Base-by-base conservation (phyloP, 176 grass and related monocot species). In the Phyllostachys edulis region DNA sequence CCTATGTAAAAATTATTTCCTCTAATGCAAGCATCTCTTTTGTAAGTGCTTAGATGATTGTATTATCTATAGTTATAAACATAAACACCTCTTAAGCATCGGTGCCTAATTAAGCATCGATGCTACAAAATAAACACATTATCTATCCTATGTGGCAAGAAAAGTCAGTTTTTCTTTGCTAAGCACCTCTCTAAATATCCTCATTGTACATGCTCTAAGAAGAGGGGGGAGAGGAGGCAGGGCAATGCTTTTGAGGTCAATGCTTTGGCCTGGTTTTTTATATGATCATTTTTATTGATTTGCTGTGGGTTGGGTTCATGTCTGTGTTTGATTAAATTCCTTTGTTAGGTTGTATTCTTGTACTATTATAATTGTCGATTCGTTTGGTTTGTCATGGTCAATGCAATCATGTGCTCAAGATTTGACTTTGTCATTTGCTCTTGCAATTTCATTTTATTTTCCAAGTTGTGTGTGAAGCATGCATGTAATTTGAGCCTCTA, bases 211-310 rank as follows among this genome's bases (percentile, higher is more conserved):
- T n/a, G n/a, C n/a, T n/a, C n/a, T n/a, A n/a, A n/a, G n/a, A n/a
- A n/a, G n/a, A n/a, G n/a, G n/a, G n/a, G n/a, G n/a, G n/a, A n/a
- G 52, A 47, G 38, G 34, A 5, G 21, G 13, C 9, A 1, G 41
- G 32, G 75, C 87, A 76, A 81, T 70, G 55, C 50, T 63, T 59
- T 83, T n/a, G n/a, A 1, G 41, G 32, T 67, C 87, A 76, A 81
- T 70, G 55, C 50, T 63, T 59, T 83, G 26, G 57, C n/a, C n/a
- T 41, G 47, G 20, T 34, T 47, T 77, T 65, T 39, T 55, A 65
- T 81, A 63, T 3, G 69, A 4, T 75, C 27, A 56, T 24, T 66
- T 7, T 13, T 18, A 27, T 46, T 16, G 68, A 73, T 67, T 80
- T 79, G 47, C 27, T 34, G 69, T 79, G 71, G 20, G 57, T 60